Base-by-base conservation (phyloP, 1,284 basidiomycete genomes). In the Tilletia setariae region DNA sequence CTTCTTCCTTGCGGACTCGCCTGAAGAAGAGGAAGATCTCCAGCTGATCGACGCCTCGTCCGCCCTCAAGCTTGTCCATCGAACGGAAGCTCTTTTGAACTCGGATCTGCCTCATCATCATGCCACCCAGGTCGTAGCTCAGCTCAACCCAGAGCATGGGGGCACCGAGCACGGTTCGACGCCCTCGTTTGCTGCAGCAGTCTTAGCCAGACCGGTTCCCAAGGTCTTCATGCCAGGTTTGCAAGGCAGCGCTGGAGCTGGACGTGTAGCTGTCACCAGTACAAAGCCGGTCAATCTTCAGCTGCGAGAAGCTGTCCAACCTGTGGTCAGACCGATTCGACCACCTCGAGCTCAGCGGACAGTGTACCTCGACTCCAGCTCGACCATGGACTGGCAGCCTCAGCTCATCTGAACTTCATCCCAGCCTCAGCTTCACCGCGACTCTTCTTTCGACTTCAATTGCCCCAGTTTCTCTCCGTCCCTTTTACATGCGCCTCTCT, bases 1-100 rank as follows among this genome's bases (percentile, higher is more conserved):
- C 32, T 61, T 61, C 28, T 61, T 61, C 56, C 23, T 61, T 30
- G 56, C 28, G 30, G 32, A 61, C 56, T 25, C 51, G 13, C 51
- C 51, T 11, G 56, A 61, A 2, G 28, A 61, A 6, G 56, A 61
- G 28, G 56, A n/a, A 8, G 56, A 61, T 28, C 23, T n/a, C 15
- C 30, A 19, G 16, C 46, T 49, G 7, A 23, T 19, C 46, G 16
- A 35, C 16, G 13, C 30, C 13, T 16, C n/a, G 8, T 61, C 56
- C 8, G 28, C 56, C 16, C 28, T 61, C 30, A 28, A 53, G 13
- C 51, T 53, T 3, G 23, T 53, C 51, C 51, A 53, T 3, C 51
- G 51, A 15, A 53, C 51, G 3, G 23, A 53, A 25, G 51, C 51
- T 15, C 21, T 53, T 6, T 19, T 40, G 35, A 40, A 40, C 6